Conservation (phyloP, 2,329 filamentous ascomycete genomes). For the Diaporthe caulivora region DNA sequence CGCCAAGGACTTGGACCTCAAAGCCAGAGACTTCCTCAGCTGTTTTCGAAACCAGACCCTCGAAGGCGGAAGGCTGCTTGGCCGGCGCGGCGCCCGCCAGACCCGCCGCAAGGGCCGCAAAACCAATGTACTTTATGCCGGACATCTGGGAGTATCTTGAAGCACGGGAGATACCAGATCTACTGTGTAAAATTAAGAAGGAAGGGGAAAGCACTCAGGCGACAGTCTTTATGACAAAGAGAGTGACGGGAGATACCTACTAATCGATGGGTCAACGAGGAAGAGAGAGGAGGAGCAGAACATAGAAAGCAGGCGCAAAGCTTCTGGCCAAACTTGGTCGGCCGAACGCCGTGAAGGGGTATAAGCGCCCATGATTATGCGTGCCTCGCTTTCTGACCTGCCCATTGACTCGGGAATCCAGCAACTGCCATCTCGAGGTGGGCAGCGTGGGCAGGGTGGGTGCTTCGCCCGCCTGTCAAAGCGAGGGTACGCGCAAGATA, state of each 20-base stretch:
- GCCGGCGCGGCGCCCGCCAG: constrained; percentile 37
- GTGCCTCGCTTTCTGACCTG: neutral
- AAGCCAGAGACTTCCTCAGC: constrained; percentile 44
- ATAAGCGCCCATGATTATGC: constrained; percentile 29
- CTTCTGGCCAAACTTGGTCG: constrained; percentile 31
- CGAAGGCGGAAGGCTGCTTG: constrained; percentile 9
- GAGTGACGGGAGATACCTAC: constrained; percentile 6
- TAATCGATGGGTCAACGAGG: neutral
- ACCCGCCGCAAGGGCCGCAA: constrained; percentile 50
- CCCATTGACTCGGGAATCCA: constrained; percentile 18
- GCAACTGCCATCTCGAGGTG: neutral
- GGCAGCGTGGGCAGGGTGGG: neutral
- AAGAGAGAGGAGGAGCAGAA: constrained; percentile 19
- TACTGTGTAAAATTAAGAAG: constrained; percentile 20
- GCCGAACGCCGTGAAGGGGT: constrained; percentile 22
- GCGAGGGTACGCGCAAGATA: constrained; percentile 25
- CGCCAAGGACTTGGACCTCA: constrained; percentile 53
- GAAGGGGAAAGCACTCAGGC: constrained; percentile 6
- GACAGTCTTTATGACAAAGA: constrained; percentile 4
- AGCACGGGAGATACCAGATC: constrained; percentile 29
- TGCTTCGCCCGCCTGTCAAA: neutral
- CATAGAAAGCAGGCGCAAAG: constrained; percentile 16
- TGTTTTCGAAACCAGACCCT: constrained; percentile 28
- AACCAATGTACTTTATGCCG: constrained; percentile 51
- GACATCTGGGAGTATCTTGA: constrained; percentile 35